These are phyloP conservation scores for Nidula microcarpa DNA, from an alignment of 768 basidiomycete species.

Conservation along the genomic window DNA sequence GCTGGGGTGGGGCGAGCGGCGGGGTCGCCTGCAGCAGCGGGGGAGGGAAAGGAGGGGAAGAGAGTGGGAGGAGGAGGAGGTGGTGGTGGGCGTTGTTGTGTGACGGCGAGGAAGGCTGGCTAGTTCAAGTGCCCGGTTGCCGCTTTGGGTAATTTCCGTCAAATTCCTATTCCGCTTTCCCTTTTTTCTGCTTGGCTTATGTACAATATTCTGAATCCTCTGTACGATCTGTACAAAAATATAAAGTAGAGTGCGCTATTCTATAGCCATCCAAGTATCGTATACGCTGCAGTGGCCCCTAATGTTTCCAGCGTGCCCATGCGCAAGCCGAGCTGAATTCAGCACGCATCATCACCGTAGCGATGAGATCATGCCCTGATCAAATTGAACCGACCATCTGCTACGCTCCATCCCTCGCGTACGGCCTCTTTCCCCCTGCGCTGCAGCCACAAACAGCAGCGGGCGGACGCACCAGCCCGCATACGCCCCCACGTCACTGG, in stretches of 20 bases:
- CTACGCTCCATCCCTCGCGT: not conserved
- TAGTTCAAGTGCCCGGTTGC: constrained; percentile 2
- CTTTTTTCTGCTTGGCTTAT: not conserved
- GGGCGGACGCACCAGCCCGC: too few species aligned
- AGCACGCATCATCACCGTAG: not conserved
- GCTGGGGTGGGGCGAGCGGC: constrained; percentile 4
- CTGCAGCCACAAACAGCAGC: too few species aligned
- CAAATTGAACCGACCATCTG: not conserved
- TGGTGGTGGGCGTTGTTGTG: not conserved
- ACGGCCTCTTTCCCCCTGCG: too few species aligned
- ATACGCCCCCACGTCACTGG: too few species aligned
- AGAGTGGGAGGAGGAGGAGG: constrained; percentile 1
- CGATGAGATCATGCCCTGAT: not conserved
- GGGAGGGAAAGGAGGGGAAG: constrained; percentile 6
- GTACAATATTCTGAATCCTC: too few species aligned
- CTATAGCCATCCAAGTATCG: too few species aligned
- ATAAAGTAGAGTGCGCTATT: too few species aligned
- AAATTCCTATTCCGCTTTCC: not conserved
- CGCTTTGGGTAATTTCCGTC: not conserved
- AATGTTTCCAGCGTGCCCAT: too few species aligned
- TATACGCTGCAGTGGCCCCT: too few species aligned
- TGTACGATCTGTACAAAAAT: too few species aligned
- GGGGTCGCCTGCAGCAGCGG: constrained; percentile 8
- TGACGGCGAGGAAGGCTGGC: constrained; percentile 4
- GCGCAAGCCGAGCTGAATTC: too few species aligned